Evolutionary conservation across 331 rosid species (phyloP), one percentile per base, ranked within the genome.

Genomic region (Rosa hybrid): DNA sequence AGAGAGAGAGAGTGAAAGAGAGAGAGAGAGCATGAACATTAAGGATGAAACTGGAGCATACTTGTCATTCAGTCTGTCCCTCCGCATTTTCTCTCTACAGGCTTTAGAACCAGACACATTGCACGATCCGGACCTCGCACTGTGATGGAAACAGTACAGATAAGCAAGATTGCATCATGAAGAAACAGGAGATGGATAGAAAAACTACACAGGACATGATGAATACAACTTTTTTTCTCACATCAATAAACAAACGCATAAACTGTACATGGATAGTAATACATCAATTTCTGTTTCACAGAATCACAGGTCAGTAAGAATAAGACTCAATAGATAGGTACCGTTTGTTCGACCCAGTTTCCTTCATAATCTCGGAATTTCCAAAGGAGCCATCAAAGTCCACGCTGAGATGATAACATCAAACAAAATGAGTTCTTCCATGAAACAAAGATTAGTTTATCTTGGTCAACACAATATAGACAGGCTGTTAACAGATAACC

Each of bases 61-160:
- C 99, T 96, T 96, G 87, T 96, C 98, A 81, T 96, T 96, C 46
- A 96, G 87, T 77, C 86, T 90, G 68, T 96, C 94, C 90, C 99
- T 89, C 68, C 99, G 86, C 80, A 89, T 25, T 89, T 96, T 96
- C 90, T 96, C 99, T 64, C 94, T 91, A 78, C 94, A 86, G 76
- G 99, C 98, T 86, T 93, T 96, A 62, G 96, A 81, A 80, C 91
- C 88, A 68, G 90, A 69, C 41, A 81, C 83, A 77, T 74, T 72
- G 86, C 78, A 82, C 63, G 97, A 87, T 83, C 86, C 96, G 39
- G 92, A 74, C 83, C 84, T 90, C 79, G 70, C 77, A 88, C 99
- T 93, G 84, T 42, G 16, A 80, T 13, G 44, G 38, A 5, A 74
- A 74, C 71, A 68, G 34, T 8, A 14, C 18, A 41, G 27, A 57